A percentile compares a stretch with the other conserved stretches of the same genome.
These are phyloP conservation scores for Lagerstroemia speciosa DNA, from an alignment of 345 rosid genomes.

Conservation along the genomic window DNA sequence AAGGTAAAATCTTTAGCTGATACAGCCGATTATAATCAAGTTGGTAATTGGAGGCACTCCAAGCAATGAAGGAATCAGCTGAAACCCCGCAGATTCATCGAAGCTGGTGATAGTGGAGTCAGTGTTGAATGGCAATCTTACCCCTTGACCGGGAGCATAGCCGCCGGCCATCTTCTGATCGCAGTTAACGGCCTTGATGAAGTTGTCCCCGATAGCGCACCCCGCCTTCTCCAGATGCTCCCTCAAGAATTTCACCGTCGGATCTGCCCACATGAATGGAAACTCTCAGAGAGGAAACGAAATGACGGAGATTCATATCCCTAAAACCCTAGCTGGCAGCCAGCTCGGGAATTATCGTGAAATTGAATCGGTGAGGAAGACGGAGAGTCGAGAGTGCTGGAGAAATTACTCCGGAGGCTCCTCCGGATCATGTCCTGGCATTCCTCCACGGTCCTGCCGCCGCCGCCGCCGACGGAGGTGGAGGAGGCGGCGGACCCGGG, in stretches of 20 bases:
- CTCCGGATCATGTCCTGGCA: conserved; percentile 38
- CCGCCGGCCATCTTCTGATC: conserved; percentile 47
- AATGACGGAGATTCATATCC: background rate
- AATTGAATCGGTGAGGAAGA: background rate
- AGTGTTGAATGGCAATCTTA: conserved; percentile 14
- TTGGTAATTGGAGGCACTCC: too few species aligned
- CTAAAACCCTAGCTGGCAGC: conserved; percentile 11
- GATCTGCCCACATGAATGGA: conserved; percentile 33
- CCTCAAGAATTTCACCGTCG: conserved; percentile 73
- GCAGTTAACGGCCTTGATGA: conserved; percentile 65
- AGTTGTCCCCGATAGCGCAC: conserved; percentile 62
- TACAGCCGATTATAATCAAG: too few species aligned
- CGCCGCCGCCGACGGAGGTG: conserved; percentile 12
- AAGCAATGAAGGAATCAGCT: background rate
- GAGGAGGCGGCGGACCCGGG: conserved; percentile 5
- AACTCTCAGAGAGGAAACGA: background rate
- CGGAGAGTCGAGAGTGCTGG: background rate
- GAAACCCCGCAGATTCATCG: background rate
- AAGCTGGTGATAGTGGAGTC: background rate
- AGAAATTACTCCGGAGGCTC: conserved; percentile 43
- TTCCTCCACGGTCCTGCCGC: conserved; percentile 25
- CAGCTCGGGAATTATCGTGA: background rate
- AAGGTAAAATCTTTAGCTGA: background rate
- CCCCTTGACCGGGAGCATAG: conserved; percentile 59
- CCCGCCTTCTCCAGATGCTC: conserved; percentile 86